Conservation (phyloP, 495 filamentous ascomycete genomes). For the Aspergillus bertholletiae region DNA sequence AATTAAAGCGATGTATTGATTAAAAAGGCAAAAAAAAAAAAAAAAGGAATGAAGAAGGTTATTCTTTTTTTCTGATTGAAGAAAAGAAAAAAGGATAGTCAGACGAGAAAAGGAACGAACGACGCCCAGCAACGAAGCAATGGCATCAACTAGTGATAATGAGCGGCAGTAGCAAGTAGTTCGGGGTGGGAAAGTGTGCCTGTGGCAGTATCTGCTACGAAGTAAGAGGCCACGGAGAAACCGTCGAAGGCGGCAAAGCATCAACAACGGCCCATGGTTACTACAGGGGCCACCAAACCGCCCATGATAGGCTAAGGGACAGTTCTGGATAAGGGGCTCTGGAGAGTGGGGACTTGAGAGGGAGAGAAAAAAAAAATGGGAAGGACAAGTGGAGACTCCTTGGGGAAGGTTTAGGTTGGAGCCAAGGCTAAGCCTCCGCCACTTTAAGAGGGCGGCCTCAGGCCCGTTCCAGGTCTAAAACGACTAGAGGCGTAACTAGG, state of each 20-base stretch:
- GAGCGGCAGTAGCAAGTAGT: not conserved
- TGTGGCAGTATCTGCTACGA: not conserved
- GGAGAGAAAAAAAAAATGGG: constrained; percentile 7
- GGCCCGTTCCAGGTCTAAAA: not conserved
- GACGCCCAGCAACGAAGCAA: constrained; percentile 20
- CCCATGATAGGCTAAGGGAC: constrained; percentile 8
- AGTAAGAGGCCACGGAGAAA: not conserved
- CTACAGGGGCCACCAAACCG: not conserved
- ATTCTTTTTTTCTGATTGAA: not conserved
- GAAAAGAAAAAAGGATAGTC: not conserved
- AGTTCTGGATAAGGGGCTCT: not conserved
- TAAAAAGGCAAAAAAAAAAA: not conserved
- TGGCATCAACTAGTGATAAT: constrained; percentile 14
- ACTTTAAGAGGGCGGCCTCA: constrained; percentile 4
- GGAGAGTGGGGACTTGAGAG: constrained; percentile 1
- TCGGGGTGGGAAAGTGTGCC: not conserved
- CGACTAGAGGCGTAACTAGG: too few relatives aligned
- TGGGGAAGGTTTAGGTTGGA: constrained; percentile 14
- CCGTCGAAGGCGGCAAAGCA: constrained; percentile 4
- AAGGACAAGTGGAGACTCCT: constrained; percentile 4
- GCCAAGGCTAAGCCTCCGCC: constrained; percentile 29
- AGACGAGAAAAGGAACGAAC: constrained; percentile 17
- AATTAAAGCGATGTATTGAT: not conserved
- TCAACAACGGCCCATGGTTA: constrained; percentile 17
- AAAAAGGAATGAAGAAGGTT: constrained; percentile 1